These are phyloP conservation scores for Fomitopsis pinicola DNA, from an alignment of 1,284 basidiomycete genomes.

Conservation along the genomic window DNA sequence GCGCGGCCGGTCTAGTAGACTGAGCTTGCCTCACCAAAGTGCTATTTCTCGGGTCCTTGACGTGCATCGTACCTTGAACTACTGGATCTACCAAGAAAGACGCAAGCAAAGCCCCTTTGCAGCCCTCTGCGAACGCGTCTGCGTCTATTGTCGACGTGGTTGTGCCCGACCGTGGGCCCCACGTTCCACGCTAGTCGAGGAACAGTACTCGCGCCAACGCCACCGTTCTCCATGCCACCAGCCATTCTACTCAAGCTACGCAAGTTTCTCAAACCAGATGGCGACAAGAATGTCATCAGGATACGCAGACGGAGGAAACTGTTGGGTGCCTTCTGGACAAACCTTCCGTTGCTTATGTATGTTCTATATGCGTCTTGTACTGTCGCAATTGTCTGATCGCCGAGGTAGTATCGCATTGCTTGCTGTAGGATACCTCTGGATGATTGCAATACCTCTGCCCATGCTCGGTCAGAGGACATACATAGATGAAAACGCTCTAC, in stretches of 20 bases:
- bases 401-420: slow-evolving; percentile 50
- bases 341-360: slow-evolving; percentile 27
- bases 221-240: not conserved
- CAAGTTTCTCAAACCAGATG: slow-evolving; percentile 1
- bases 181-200: not conserved
- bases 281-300: slow-evolving; percentile 29
- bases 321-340: slow-evolving; percentile 14
- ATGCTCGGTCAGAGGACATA: slow-evolving; percentile 68
- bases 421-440: slow-evolving; percentile 67
- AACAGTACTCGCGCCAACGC: not conserved
- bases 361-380: slow-evolving; percentile 8
- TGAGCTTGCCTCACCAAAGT: too few species aligned
- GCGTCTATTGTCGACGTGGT: too few species aligned
- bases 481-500: slow-evolving; percentile 91
- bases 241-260: slow-evolving; percentile 2
- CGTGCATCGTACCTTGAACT: too few species aligned
- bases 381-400: not conserved
- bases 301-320: slow-evolving; percentile 35
- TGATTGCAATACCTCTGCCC: slow-evolving; percentile 64
- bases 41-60: too few species aligned
- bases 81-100: too few species aligned
- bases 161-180: not conserved
- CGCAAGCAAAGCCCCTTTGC: too few species aligned
- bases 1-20: too few species aligned
- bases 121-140: too few species aligned